Base-by-base conservation (phyloP, 2,329 filamentous ascomycete species). In the Leptographium wingfieldii region DNA sequence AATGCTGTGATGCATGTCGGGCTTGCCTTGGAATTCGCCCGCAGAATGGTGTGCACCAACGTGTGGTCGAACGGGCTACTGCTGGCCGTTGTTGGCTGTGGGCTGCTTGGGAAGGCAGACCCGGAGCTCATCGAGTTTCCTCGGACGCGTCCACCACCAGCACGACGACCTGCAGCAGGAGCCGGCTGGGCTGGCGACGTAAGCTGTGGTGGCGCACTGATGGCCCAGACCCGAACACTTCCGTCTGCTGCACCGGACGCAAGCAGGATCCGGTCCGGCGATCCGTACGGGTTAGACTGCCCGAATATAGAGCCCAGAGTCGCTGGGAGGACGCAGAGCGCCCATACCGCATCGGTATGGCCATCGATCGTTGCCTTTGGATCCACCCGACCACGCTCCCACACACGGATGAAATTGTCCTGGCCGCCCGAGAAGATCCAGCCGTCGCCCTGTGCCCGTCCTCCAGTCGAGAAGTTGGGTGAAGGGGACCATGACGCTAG, bases 391-490 rank as follows among this genome's bases (percentile, higher is more conserved):
- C 92, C 92, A 57, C 92, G 84, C 72, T 99, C 92, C 94, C 94
- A 99, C 0, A 99, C 91, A 35, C 92, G 84, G 46, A 99, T 85
- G 7, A 90, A 95, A 22, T 89, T 85, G 72, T 99, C 94, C 71
- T 96, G 91, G 4, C 94, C 94, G 62, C 94, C 94, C 5, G 92
- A 97, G 73, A 99, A 99, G 65, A 99, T 92, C 94, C 94, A 99
- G 33, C 94, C 94, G 67, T 97, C 94, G 38, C 92, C 92, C 67
- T 88, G 84, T 9, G 89, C 90, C 63, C 92, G 84, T 7, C 92
- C 91, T 43, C 92, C 90, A 22, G 90, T 95, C 9, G 90, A 88
- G 70, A 96, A 96, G 68, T 89, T 94, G 31, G 89, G 88, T 2
- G 90, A 86, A 2, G 90, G 86, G 2, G 90, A 91, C 79, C 90